phyloP scores from a whole-genome alignment of 805 yeast genomes.

The Lachancea mirantina region DNA sequence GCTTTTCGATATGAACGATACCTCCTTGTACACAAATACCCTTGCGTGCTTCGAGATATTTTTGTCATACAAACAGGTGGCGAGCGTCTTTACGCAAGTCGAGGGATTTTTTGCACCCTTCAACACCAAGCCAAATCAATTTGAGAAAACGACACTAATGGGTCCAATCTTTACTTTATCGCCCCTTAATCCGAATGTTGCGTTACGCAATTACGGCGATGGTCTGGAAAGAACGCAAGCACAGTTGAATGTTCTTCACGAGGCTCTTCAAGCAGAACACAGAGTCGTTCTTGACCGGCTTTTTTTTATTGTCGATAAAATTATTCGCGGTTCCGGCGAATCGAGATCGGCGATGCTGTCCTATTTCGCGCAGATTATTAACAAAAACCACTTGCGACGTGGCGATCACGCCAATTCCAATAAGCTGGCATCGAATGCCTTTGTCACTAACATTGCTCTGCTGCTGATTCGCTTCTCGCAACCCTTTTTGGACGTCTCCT shows the following conservation, averaged over 20 bases:
- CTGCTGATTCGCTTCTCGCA: constrained; percentile 64
- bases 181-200: constrained; percentile 54
- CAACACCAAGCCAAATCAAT: constrained; percentile 40
- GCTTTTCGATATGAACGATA: constrained; percentile 41
- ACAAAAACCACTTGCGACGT: constrained; percentile 77
- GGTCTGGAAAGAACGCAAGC: constrained; percentile 30
- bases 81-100: constrained; percentile 50
- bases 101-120: constrained; percentile 46
- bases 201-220: constrained; percentile 40
- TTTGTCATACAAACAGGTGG: constrained; percentile 53
- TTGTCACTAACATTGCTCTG: constrained; percentile 69
- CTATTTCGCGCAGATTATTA: constrained; percentile 69
- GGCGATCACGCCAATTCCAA: constrained; percentile 73
- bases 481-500: constrained; percentile 72
- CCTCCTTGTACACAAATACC: constrained; percentile 42
- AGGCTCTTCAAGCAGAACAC: constrained; percentile 59
- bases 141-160: constrained; percentile 56
- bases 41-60: constrained; percentile 52
- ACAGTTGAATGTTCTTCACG: constrained; percentile 45
- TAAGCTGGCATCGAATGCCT: constrained; percentile 66
- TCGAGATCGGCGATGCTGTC: constrained; percentile 58
- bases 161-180: constrained; percentile 76
- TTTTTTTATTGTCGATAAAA: constrained; percentile 61
- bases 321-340: constrained; percentile 63
- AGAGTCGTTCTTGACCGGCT: constrained; percentile 52